Evolutionary conservation across 2,329 filamentous ascomycete species (phyloP).

Genomic region (Cladosporium sp.): DNA sequence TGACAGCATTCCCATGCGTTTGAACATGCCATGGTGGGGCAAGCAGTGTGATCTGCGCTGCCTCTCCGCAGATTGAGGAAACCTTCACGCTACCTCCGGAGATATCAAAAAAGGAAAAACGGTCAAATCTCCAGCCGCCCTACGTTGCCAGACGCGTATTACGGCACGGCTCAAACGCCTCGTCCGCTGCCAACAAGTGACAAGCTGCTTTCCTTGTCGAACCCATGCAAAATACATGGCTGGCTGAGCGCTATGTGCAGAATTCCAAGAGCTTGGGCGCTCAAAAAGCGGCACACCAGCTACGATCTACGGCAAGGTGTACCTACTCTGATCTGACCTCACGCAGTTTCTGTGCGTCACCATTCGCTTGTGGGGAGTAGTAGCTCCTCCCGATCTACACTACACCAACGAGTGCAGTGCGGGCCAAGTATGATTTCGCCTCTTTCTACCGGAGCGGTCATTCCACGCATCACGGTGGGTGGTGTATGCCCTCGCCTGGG

Average conservation of each 20-base stretch:
- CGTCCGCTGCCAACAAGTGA: neutral
- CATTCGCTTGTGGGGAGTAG: neutral
- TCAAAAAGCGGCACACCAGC: neutral
- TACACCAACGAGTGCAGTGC: neutral
- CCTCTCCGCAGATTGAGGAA: slow-evolving; percentile 1
- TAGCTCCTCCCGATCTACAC: slow-evolving; percentile 3
- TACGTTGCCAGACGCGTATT: neutral
- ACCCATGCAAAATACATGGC: too few species aligned
- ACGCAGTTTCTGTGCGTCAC: slow-evolving; percentile 7
- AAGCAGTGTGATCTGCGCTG: neutral
- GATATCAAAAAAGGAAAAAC: too few species aligned
- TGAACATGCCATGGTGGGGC: neutral
- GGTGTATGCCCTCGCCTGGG: neutral
- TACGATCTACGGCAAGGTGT: slow-evolving; percentile 6
- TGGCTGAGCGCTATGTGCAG: too few species aligned
- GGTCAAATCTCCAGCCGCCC: neutral
- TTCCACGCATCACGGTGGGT: neutral
- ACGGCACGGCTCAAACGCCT: neutral
- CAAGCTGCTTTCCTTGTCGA: neutral
- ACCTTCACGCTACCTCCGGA: neutral
- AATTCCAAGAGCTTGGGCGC: neutral
- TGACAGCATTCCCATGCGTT: slow-evolving; percentile 6
- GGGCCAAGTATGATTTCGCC: neutral
- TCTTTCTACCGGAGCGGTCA: neutral
- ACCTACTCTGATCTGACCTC: slow-evolving; percentile 7